phyloP scores from a whole-genome alignment of 805 yeast genomes.

The Kluyveromyces lactis region DNA sequence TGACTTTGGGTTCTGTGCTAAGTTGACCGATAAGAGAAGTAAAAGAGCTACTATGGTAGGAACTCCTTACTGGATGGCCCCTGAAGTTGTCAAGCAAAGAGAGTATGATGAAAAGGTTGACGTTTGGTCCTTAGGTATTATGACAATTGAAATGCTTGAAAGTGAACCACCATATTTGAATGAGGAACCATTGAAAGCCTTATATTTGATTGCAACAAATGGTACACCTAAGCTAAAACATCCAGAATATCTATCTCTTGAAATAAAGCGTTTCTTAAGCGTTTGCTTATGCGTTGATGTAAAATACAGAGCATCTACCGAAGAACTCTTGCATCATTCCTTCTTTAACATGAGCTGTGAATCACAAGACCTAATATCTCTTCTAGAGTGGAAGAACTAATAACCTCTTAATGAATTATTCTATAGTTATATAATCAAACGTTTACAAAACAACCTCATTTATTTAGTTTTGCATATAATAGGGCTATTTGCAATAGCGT shows the following conservation, averaged over 20 bases:
- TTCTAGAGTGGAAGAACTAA: slow-evolving; percentile 44
- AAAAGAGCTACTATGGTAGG: slow-evolving; percentile 99
- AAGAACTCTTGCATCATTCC: slow-evolving; percentile 72
- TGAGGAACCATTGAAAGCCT: slow-evolving; percentile 91
- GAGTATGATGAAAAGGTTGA: slow-evolving; percentile 97
- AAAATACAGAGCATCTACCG: slow-evolving; percentile 81
- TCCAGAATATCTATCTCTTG: slow-evolving; percentile 72
- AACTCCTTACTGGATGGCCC: slow-evolving; percentile 99
- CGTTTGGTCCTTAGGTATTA: slow-evolving; percentile 96
- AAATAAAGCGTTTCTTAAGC: slow-evolving; percentile 77
- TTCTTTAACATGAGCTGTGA: slow-evolving; percentile 59
- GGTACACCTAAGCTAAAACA: slow-evolving; percentile 94
- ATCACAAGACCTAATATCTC: slow-evolving; percentile 47
- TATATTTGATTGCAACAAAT: slow-evolving; percentile 89
- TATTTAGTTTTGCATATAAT: slow-evolving; percentile 1
- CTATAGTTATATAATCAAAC: neutral
- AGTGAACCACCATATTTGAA: slow-evolving; percentile 98
- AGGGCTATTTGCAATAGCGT: slow-evolving; percentile 2
- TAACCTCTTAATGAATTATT: neutral
- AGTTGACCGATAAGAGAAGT: slow-evolving; percentile 69
- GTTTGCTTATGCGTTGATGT: slow-evolving; percentile 94
- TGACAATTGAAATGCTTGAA: slow-evolving; percentile 98
- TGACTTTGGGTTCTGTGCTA: slow-evolving; percentile 97
- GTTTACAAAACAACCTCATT: neutral
- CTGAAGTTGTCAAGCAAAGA: slow-evolving; percentile 92